Evolutionary conservation across 1,139 yeast species (phyloP), one percentile per base, ranked within the genome.

Genomic region (Pichia sp.): DNA sequence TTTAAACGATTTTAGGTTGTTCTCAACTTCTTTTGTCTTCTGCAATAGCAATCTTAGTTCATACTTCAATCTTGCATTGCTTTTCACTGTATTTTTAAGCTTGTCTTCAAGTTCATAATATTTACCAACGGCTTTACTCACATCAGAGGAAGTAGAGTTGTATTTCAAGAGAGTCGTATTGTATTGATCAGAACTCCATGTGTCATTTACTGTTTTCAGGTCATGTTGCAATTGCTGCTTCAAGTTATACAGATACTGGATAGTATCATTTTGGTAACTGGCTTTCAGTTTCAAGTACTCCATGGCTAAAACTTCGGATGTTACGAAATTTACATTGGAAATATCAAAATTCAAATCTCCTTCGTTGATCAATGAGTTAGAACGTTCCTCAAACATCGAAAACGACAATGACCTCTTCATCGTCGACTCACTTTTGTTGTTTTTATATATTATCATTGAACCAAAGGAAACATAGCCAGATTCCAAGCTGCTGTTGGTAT

Each of bases 11-110:
- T 55, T 57, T 33, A 70, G 61, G 46, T 82, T 77, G 37, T 84
- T 87, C 53, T 86, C 95, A 29, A 88, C 81, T 58, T 92, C 97
- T 46, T 80, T 77, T 46, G 90, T 75, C 55, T 92, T 78, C 45
- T 81, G 79, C 37, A 74, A 74, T 27, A 92, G 71, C 43, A 86
- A 72, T 46, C 95, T 67, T 29, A 87, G 72, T 58, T 92, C 96
- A 60, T 90, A 92, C 45, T 80, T 75, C 47, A 92, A 67, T 51
- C 95, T 71, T 28, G 95, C 92, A 33, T 85, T 78, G 38, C 83
- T 69, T 2, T 85, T 78, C 35, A 79, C 79, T 39, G 87, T 71
- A 48, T 84, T 90, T 36, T 68, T 67, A 50, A 84, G 66, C 51
- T 77, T 82, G 33, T 60, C 61, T 39, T 55, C 55, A 10, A 59